Base-by-base conservation (phyloP, 306 rosid species). In the Dalbergia oliveri region DNA sequence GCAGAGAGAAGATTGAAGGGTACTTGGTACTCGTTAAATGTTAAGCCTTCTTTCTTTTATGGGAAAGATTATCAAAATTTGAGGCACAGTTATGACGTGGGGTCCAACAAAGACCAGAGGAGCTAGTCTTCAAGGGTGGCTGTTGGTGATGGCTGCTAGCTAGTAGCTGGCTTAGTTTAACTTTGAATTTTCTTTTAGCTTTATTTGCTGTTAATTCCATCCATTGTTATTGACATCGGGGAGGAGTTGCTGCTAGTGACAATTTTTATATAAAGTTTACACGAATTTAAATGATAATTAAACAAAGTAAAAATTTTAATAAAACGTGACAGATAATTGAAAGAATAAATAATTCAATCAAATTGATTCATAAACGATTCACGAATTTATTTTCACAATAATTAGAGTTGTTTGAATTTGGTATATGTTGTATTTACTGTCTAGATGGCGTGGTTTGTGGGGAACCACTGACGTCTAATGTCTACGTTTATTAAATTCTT, bases 391-490 rank as follows among this genome's bases (percentile, higher is more conserved):
- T 43, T 43, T 43, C 47, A 3, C 10, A 43, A 9, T 43, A 8
- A 6, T 43, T 43, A 43, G 9, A 8, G 6, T 8, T 43, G 10
- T 43, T 43, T 43, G 47, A 43, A 43, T 43, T 43, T 43, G 47
- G 10, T 43, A 8, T 43, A 43, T 43, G 8, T 19, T 69, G 33
- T 69, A 11, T 81, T 80, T 37, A 14, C 35, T 86, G 61, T 69
- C 53, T 9, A 14, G 84, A 70, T 83, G 84, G 78, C 92, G 91
- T 90, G 92, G 85, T 61, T 47, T 7, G 67, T 82, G 80, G 93
- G 85, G 78, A 83, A 89, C 88, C 87, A 85, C n/a, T 72, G 16
- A 47, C 81, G 82, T 83, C 87, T 35, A 39, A 50, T 10, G 65
- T 26, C 49, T 34, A 69, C 8, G 75, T 37, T 19, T 70, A 58